A percentile compares a stretch with the other conserved stretches of the same genome.
phyloP scores from a whole-genome alignment of 768 basidiomycete genomes.

The Lactifluus pinguis region DNA sequence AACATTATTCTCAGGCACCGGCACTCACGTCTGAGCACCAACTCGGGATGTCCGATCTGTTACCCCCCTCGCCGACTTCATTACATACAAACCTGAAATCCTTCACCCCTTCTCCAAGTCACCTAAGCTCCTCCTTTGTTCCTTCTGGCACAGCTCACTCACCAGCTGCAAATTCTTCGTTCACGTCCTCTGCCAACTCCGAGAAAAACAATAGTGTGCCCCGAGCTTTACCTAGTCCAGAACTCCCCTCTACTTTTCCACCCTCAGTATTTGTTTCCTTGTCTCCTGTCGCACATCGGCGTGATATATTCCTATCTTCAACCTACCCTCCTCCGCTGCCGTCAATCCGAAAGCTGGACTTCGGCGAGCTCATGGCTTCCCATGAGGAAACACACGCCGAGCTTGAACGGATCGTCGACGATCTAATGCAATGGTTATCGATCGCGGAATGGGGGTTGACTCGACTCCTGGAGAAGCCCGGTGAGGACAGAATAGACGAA shows the following conservation, averaged over 20 bases:
- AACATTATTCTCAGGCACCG: constrained; percentile 39
- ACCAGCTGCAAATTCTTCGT: neutral
- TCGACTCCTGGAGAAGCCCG: constrained; percentile 48
- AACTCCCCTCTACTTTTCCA: neutral
- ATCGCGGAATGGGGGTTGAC: constrained; percentile 65
- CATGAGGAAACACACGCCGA: constrained; percentile 56
- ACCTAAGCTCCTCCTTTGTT: constrained; percentile 27
- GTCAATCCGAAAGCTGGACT: constrained; percentile 58
- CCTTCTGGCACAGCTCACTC: constrained; percentile 12
- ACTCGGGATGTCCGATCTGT: constrained; percentile 54
- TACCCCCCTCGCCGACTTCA: constrained; percentile 64
- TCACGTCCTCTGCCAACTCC: neutral
- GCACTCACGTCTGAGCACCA: constrained; percentile 62
- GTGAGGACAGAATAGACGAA: constrained; percentile 50
- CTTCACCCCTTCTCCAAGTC: constrained; percentile 33
- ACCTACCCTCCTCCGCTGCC: constrained; percentile 26
- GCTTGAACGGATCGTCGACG: constrained; percentile 63
- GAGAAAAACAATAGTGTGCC: neutral
- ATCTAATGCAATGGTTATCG: constrained; percentile 68
- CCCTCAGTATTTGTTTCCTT: constrained; percentile 17
- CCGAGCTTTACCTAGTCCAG: constrained; percentile 1
- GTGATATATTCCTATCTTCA: constrained; percentile 17
- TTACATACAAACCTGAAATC: constrained; percentile 30
- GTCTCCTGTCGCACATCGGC: constrained; percentile 21
- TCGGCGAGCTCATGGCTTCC: constrained; percentile 43